Evolutionary conservation across 2,329 filamentous ascomycete genomes (phyloP).

Genomic region (Tothia fuscella): DNA sequence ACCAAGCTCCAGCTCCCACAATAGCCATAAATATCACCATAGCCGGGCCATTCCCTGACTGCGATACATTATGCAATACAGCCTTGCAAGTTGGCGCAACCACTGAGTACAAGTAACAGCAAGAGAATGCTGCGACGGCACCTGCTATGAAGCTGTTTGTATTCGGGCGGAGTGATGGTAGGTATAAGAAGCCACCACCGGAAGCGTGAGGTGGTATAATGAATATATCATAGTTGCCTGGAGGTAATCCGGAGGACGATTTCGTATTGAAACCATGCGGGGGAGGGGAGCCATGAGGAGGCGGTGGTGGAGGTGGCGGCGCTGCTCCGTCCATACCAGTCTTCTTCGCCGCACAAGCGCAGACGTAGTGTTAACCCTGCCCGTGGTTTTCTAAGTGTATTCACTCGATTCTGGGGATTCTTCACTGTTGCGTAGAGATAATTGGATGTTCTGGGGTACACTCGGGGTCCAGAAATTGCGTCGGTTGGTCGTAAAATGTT

Average conservation of each 20-base stretch:
- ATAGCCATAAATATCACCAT: conserved; percentile 59
- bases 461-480: no score
- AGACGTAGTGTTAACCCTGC: no score
- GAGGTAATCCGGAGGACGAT: conserved; percentile 59
- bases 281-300: no score
- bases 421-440: no score
- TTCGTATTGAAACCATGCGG: conserved; percentile 73
- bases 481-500: no score
- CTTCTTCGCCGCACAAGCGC: no score
- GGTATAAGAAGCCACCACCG: conserved; percentile 80
- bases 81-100: conserved; percentile 54
- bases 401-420: no score
- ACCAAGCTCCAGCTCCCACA: conserved; percentile 70
- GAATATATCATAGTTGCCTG: conserved; percentile 94
- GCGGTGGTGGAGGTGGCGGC: conserved; percentile 51
- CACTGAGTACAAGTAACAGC: conserved; percentile 60
- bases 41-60: conserved; percentile 50
- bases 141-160: conserved; percentile 86
- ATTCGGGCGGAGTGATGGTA: conserved; percentile 79
- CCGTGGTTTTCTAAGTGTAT: no score
- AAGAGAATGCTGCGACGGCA: conserved; percentile 61
- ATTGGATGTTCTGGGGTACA: no score
- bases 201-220: conserved; percentile 87
- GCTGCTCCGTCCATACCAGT: conserved; percentile 5
- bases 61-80: conserved; percentile 5